Evolutionary conservation across 78 protist genomes (phyloP).

Genomic region (Guillardia theta): DNA sequence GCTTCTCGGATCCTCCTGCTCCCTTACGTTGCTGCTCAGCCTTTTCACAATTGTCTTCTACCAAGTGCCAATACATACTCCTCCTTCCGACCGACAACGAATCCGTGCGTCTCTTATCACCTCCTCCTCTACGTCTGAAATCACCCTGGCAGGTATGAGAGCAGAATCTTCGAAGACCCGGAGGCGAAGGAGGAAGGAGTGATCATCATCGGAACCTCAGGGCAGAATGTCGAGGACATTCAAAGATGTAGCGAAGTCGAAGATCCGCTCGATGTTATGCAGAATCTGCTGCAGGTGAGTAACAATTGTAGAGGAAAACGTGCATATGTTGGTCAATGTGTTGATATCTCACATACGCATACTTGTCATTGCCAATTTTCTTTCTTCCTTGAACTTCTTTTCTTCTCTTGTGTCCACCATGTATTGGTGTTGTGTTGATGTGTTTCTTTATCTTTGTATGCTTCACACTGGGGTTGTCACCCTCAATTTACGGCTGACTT

Average conservation of each 20-base stretch:
- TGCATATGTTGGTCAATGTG: too few relatives aligned
- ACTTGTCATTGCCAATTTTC: too few relatives aligned
- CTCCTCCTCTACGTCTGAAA: neutral
- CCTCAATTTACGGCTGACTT: too few relatives aligned
- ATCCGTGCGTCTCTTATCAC: neutral
- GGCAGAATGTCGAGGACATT: slow-evolving; percentile 41
- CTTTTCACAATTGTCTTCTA: neutral
- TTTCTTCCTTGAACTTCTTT: neutral
- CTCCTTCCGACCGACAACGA: neutral
- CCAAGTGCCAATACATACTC: neutral
- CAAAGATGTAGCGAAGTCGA: neutral
- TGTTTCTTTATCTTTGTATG: neutral
- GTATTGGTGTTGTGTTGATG: neutral
- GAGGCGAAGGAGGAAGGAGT: neutral
- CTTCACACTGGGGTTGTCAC: too few relatives aligned
- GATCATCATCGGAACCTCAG: neutral
- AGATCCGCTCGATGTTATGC: neutral
- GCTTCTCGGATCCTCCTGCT: too few relatives aligned
- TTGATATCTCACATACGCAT: too few relatives aligned
- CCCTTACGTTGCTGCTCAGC: neutral
- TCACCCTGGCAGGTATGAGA: neutral
- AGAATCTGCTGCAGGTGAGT: neutral
- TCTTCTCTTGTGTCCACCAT: neutral
- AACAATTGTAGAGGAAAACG: too few relatives aligned
- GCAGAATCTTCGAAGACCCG: neutral